Evolutionary conservation across 164 flowering plant species (phyloP), one percentile per base, ranked within the genome.

Genomic region (Euptelea pleiosperma): DNA sequence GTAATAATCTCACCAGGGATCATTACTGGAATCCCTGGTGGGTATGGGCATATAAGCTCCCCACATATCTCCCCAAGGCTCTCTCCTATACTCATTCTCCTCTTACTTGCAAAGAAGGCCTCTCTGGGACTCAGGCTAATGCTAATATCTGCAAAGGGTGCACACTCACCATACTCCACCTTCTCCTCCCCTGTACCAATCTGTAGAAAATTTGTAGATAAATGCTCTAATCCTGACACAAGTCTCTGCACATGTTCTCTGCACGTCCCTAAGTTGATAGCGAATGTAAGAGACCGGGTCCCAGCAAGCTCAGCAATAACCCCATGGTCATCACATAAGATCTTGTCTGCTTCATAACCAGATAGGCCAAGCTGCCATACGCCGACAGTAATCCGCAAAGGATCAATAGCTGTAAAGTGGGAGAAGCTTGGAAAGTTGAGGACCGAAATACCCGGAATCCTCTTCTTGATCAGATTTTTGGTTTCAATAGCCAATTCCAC

Each of bases 81-180:
- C 58, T 80, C 78, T 22, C 26, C 50, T 14, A 72, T 57, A 25
- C 31, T 42, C 28, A 70, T 75, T 42, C 64, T 79, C 55, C 61
- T 73, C 63, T 80, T 83, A 11, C 67, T 70, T 1, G 82, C 76
- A 72, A 89, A 89, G 68, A 84, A 86, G n/a, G 96, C 93, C 49
- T 89, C 93, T 62, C 93, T 76, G 0, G 93, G 91, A 65, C 58
- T 81, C 70, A 86, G 51, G 22, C 59, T 50, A 53, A 74, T 77
- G 44, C 21, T 48, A n/a, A 73, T 47, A 37, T 76, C 82, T 52
- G 40, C 50, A 63, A 78, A 79, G 11, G 81, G 73, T 21, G 70
- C 58, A 25, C 44, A 60, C 10, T 3, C 55, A 21, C 30, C 10
- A 43, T 25, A 16, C 43, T 31, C 46, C 10, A 54, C 41, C 16